phyloP scores from a whole-genome alignment of 139 green algal species.

The Tetradesmus lagerheimii region DNA sequence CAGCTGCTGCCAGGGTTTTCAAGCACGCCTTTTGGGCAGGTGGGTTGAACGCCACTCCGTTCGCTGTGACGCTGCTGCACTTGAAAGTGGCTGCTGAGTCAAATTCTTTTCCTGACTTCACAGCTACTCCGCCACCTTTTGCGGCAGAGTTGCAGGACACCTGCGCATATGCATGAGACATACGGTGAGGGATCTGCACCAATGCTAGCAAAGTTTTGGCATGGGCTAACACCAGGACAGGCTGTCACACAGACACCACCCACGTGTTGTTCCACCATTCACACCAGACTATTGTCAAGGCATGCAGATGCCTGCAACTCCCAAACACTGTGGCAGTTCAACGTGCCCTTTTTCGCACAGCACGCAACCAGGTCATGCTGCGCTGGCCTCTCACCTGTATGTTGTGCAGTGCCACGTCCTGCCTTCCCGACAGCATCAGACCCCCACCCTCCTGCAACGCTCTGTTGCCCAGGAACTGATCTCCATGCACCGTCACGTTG shows the following conservation, averaged over 20 bases:
- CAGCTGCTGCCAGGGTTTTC: neutral
- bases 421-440: neutral
- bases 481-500: neutral
- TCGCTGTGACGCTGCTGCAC: constrained; percentile 25
- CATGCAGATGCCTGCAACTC: too few relatives aligned
- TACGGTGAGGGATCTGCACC: too few relatives aligned
- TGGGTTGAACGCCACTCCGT: neutral
- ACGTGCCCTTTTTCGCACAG: too few relatives aligned
- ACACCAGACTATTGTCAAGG: too few relatives aligned
- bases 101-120: neutral
- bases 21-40: neutral
- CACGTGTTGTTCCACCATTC: too few relatives aligned
- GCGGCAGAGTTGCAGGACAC: constrained; percentile 31
- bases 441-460: neutral
- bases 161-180: neutral
- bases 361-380: too few relatives aligned
- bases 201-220: too few relatives aligned
- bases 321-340: too few relatives aligned
- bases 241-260: too few relatives aligned
- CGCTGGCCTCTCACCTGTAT: neutral
- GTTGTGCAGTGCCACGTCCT: neutral
- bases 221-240: too few relatives aligned
- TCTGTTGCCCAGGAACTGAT: neutral
- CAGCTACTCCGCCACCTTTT: neutral
- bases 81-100: neutral